phyloP scores from a whole-genome alignment of 441 rosid species.

The Geranium incanum region DNA sequence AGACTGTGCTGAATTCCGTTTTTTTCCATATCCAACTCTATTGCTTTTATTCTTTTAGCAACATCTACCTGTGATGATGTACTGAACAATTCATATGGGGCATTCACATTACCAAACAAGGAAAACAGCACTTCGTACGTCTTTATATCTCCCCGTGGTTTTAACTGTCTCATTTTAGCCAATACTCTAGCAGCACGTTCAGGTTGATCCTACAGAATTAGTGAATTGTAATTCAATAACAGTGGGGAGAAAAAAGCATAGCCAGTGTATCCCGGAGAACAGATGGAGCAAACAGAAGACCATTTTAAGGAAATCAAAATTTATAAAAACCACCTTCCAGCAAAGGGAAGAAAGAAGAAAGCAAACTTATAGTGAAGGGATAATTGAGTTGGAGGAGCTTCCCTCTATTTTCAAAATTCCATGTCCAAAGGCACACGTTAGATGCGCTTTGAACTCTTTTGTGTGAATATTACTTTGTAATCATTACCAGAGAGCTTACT shows the following conservation, averaged over 20 bases:
- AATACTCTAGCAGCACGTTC: constrained; percentile 62
- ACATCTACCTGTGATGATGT: constrained; percentile 47
- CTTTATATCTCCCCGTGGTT: constrained; percentile 46
- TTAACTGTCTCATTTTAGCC: constrained; percentile 62
- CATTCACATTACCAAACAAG: constrained; percentile 62
- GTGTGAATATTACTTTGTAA: neutral
- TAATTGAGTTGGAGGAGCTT: neutral
- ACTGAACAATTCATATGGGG: constrained; percentile 63
- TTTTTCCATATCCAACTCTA: constrained; percentile 68
- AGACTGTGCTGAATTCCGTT: constrained; percentile 62
- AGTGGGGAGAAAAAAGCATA: neutral
- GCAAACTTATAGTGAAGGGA: neutral
- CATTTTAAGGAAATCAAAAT: neutral
- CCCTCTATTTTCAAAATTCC: neutral
- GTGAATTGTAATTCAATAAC: constrained; percentile 17
- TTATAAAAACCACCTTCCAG: neutral
- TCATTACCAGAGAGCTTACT: constrained; percentile 1
- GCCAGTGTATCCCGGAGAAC: neutral
- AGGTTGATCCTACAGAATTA: constrained; percentile 60
- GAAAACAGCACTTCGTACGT: constrained; percentile 72
- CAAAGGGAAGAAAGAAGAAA: constrained; percentile 3
- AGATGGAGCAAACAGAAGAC: neutral
- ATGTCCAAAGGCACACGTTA: neutral
- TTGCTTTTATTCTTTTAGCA: constrained; percentile 60
- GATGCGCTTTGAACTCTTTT: neutral